Base-by-base conservation (phyloP, 2,329 filamentous ascomycete species). In the Colletotrichum lindemuthianum region DNA sequence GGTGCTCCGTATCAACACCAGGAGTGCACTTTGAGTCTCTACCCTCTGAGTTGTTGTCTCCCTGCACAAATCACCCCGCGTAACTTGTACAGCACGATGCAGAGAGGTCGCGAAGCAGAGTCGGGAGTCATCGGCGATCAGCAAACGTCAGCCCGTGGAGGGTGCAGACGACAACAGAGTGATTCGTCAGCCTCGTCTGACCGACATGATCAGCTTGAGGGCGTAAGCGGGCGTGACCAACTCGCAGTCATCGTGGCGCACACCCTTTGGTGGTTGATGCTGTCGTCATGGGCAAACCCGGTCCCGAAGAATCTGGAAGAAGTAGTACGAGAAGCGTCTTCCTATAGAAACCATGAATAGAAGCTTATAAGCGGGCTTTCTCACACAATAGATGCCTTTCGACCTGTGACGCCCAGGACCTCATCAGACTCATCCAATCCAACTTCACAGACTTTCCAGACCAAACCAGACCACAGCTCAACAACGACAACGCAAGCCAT, bases 1-100 rank as follows among this genome's bases (percentile, higher is more conserved):
- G 24, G 24, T 24, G 24, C 24, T 24, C 24, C 24, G 24, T 24
- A 24, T 24, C 24, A 24, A 24, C 5, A 4, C 24, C 24, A 5
- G 24, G 5, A 24, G 24, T 24, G 24, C 24, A 24, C 24, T 24
- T 24, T 24, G 24, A 24, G 24, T 3, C 24, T 24, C 24, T 24
- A 24, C 24, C 24, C 4, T 24, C 4, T 4, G 24, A 24, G 24
- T 24, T 4, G 5, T 24, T 24, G 24, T 24, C 3, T 24, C 2
- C 24, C 4, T 24, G 5, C 24, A 24, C 24, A 4, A 1, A 0
- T 5, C 4, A 4, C 1, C 24, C 24, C 5, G 5, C 4, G 24
- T 24, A 24, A 4, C 24, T 24, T 24, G 24, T 24, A 4, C 24
- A 24, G 24, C 24, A 24, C 24, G 4, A 24, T 24, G 24, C 24